Percentiles rank a stretch among this genome's conserved stretches.
phyloP scores from a whole-genome alignment of 2,329 filamentous ascomycete genomes.

The Phaeomoniella chlamydospora region DNA sequence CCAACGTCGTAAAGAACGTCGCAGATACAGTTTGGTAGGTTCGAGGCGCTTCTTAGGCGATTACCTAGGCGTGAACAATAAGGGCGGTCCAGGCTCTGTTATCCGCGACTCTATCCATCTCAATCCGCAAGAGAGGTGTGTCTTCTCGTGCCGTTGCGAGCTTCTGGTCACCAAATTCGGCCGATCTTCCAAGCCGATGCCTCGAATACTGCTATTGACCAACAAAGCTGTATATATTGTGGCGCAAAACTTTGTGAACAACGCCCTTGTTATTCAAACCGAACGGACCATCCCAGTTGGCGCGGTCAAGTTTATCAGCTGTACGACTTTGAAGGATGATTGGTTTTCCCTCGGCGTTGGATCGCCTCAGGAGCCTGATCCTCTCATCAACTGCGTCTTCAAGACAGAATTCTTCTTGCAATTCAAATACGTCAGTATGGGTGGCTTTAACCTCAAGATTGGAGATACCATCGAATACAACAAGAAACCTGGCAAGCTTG shows the following conservation, averaged over 20 bases:
- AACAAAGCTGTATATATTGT: constrained; percentile 80
- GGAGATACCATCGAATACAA: constrained; percentile 81
- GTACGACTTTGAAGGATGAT: constrained; percentile 74
- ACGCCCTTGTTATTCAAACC: constrained; percentile 64
- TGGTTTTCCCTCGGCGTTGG: constrained; percentile 91
- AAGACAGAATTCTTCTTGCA: constrained; percentile 98
- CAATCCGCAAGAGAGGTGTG: constrained; percentile 53
- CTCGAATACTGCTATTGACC: constrained; percentile 73
- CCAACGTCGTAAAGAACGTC: constrained; percentile 73
- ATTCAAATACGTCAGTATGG: constrained; percentile 64
- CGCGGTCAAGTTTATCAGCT: constrained; percentile 74
- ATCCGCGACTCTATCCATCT: constrained; percentile 64
- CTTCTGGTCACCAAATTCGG: constrained; percentile 88
- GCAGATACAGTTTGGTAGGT: constrained; percentile 80
- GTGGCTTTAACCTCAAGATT: constrained; percentile 69
- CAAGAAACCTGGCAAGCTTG: constrained; percentile 92
- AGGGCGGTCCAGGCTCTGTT: constrained; percentile 63
- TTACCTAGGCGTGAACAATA: constrained; percentile 78
- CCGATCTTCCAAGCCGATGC: constrained; percentile 83
- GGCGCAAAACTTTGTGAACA: constrained; percentile 67
- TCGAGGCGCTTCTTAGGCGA: constrained; percentile 89
- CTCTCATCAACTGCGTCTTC: constrained; percentile 82
- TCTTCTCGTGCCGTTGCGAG: constrained; percentile 89
- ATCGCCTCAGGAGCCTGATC: constrained; percentile 83
- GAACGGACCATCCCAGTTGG: constrained; percentile 74